Conservation (phyloP, 2,329 filamentous ascomycete species). For the Westerdykella ornata region DNA sequence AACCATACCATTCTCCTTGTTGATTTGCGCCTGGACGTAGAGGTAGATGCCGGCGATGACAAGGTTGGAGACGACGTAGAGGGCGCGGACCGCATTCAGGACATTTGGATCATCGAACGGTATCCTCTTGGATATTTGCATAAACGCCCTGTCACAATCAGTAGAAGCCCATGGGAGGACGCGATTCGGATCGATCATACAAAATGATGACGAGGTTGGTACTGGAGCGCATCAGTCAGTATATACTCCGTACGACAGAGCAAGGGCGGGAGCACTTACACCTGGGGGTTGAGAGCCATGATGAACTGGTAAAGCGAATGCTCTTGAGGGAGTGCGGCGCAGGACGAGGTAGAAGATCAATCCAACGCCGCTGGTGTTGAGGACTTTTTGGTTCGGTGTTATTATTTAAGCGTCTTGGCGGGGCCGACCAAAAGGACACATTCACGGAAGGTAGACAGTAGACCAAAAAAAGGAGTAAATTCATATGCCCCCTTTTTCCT, state of each 20-base stretch:
- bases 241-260: background rate
- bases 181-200: constrained; percentile 11
- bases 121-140: constrained; percentile 95
- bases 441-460: background rate
- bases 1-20: constrained; percentile 87
- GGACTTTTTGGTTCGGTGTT: background rate
- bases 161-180: background rate
- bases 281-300: constrained; percentile 36
- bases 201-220: constrained; percentile 37
- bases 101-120: constrained; percentile 84
- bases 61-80: constrained; percentile 66
- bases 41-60: constrained; percentile 80
- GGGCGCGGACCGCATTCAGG: constrained; percentile 55
- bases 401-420: background rate
- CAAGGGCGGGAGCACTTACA: constrained; percentile 21
- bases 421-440: background rate
- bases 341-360: background rate
- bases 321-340: background rate
- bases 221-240: constrained; percentile 15
- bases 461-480: too few species aligned
- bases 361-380: background rate
- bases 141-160: constrained; percentile 56
- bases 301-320: constrained; percentile 4
- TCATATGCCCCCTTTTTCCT: too few species aligned
- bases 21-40: constrained; percentile 78